phyloP scores from a whole-genome alignment of 768 basidiomycete genomes.

The Leccinum longicurvipes region DNA sequence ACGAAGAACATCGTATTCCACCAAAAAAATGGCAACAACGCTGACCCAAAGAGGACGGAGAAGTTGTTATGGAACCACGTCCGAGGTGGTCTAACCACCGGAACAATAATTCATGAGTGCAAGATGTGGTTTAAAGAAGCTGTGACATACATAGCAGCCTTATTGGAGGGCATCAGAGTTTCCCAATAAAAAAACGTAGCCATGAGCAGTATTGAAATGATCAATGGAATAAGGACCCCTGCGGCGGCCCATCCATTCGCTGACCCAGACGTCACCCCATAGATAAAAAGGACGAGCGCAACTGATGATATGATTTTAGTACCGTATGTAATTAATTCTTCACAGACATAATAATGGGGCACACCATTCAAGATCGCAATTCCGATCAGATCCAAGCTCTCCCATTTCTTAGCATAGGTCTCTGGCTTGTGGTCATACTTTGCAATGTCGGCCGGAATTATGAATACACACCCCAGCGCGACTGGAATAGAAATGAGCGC shows the following conservation, averaged over 20 bases:
- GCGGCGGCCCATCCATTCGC: constrained; percentile 47
- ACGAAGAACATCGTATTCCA: constrained; percentile 36
- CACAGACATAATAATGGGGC: background rate
- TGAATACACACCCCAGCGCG: constrained; percentile 28
- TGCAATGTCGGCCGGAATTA: constrained; percentile 31
- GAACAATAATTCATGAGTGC: background rate
- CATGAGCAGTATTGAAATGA: constrained; percentile 41
- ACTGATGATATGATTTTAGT: constrained; percentile 18
- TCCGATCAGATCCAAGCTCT: constrained; percentile 38
- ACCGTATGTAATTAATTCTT: background rate
- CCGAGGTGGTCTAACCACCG: constrained; percentile 35
- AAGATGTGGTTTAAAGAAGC: background rate
- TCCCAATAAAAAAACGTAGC: constrained; percentile 53
- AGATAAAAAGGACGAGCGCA: constrained; percentile 39
- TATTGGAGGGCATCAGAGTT: constrained; percentile 34
- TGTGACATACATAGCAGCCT: constrained; percentile 40
- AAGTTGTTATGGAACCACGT: constrained; percentile 44
- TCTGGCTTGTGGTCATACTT: constrained; percentile 1
- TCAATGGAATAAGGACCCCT: constrained; percentile 43
- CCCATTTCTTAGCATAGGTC: constrained; percentile 17
- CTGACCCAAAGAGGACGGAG: constrained; percentile 34
- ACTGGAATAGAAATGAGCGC: constrained; percentile 38
- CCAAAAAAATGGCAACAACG: constrained; percentile 42
- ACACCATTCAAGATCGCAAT: constrained; percentile 37
- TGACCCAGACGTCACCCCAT: constrained; percentile 46